Evolutionary conservation across 768 basidiomycete species (phyloP).

Genomic region (Panaeolus cyanescens): DNA sequence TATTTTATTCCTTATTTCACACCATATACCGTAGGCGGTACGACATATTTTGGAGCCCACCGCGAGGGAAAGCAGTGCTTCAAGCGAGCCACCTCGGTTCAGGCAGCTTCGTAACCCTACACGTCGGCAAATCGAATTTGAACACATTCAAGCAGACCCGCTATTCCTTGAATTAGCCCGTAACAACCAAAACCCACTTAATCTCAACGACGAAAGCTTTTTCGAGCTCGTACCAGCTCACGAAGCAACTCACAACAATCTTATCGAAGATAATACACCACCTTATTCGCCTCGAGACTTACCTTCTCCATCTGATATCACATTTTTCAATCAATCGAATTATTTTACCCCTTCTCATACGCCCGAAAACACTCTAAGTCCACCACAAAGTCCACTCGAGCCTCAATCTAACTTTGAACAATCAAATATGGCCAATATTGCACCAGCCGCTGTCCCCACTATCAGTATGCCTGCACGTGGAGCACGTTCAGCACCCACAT

Average conservation of each 20-base stretch:
- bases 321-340: not conserved
- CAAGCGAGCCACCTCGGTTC: not conserved
- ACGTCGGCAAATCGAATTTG: not conserved
- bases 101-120: conserved; percentile 3
- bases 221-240: conserved; percentile 5
- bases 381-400: too few species aligned
- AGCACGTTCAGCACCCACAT: not conserved
- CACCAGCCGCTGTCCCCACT: not conserved
- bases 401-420: too few species aligned
- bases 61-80: conserved; percentile 12
- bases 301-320: not conserved
- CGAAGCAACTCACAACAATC: conserved; percentile 6
- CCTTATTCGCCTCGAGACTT: not conserved
- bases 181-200: conserved; percentile 10
- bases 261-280: not conserved
- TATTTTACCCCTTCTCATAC: not conserved
- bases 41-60: conserved; percentile 23
- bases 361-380: too few species aligned
- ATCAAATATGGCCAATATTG: not conserved
- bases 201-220: conserved; percentile 6
- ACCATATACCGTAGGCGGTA: too few species aligned
- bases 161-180: conserved; percentile 5
- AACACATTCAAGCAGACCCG: not conserved
- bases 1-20: too few species aligned
- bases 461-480: not conserved